Conservation (phyloP, 2,329 filamentous ascomycete species). For the Colletotrichum lupini region DNA sequence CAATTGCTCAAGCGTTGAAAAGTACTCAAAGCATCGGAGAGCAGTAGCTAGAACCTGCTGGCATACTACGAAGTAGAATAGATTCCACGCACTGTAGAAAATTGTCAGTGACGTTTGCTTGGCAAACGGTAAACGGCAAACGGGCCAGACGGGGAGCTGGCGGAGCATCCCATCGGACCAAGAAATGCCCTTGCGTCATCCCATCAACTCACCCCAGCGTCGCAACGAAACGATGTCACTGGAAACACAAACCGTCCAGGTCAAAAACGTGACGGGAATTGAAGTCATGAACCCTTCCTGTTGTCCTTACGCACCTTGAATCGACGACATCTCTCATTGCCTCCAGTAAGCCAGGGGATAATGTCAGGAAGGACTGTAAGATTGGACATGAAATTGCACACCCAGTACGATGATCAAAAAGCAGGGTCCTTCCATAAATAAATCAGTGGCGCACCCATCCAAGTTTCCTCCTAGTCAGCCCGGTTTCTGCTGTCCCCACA, state of each 20-base stretch:
- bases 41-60: no score
- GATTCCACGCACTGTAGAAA: no score
- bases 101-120: neutral
- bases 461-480: neutral
- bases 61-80: no score
- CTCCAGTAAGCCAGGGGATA: neutral
- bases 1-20: neutral
- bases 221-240: neutral
- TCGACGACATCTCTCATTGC: conserved; percentile 6
- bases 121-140: neutral
- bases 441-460: neutral
- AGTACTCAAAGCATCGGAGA: neutral
- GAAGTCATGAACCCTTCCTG: neutral
- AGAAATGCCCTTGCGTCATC: neutral
- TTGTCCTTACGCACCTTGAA: neutral
- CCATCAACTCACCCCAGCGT: neutral
- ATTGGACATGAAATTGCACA: neutral
- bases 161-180: neutral
- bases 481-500: neutral
- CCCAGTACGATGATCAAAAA: neutral
- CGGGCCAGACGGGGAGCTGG: neutral
- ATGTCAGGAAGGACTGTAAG: no score
- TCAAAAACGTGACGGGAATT: neutral
- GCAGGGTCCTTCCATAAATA: conserved; percentile 32
- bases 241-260: conserved; percentile 11